Conservation (phyloP, 345 rosid genomes). For the Citrus sinensis region DVS_A1.0 CM039163.1:42368501-42369000, state of each 20-base stretch:
- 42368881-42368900: no score
- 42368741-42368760: slow-evolving; percentile 13
- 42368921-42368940: background rate
- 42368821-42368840: no score
- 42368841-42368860: no score
- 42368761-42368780: slow-evolving; percentile 19
- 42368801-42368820: background rate
- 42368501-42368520: slow-evolving; percentile 84
- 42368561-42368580: slow-evolving; percentile 79
- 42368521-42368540: slow-evolving; percentile 93
- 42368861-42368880: slow-evolving; percentile 6
- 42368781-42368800: slow-evolving; percentile 19
- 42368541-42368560: slow-evolving; percentile 62
- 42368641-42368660: background rate
- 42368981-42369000: slow-evolving; percentile 16
- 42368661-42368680: slow-evolving; percentile 2
- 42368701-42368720: slow-evolving; percentile 8
- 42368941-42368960: background rate
- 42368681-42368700: slow-evolving; percentile 41
- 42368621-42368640: slow-evolving; percentile 37
- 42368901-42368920: no score
- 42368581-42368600: slow-evolving; percentile 89
- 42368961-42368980: background rate
- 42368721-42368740: background rate
- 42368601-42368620: slow-evolving; percentile 72